Evolutionary conservation across 805 yeast genomes (phyloP), one percentile per base, ranked within the genome.

Genomic region (Ogataea allantospora): DNA sequence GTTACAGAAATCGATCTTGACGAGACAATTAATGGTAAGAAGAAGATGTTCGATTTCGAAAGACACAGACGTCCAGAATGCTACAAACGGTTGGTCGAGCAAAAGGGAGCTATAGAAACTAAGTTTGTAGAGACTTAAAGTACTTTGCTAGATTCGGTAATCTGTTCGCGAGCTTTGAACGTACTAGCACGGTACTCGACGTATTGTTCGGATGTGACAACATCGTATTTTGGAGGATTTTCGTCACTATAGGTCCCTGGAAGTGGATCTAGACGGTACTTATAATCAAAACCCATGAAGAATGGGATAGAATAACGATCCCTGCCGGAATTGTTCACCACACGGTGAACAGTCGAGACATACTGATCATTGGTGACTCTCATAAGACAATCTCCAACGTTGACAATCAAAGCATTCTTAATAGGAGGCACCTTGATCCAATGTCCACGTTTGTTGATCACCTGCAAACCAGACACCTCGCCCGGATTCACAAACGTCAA

Each of bases 51-150:
- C 50, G 65, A 64, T 40, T 64, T 63, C 42, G 50, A 54, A 3
- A 56, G 65, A 47, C 68, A 64, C 34, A 55, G 68, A 46, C 60
- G 67, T 27, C 66, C 67, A 13, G 67, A 60, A 35, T 51, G 51
- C 22, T 63, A 63, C 37, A 50, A 49, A 5, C 51, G 60, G 48
- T 24, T 45, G 9, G 40, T 37, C 17, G 47, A 47, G 6, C 63
- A 59, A 43, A 58, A 56, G 33, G 63, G 64, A 17, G 31, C 56
- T 15, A 21, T 35, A 7, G 35, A 23, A n/a, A 32, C 28, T 8
- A 15, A 6, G 12, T 32, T 15, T 24, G n/a, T 15, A 10, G 27
- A 83, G n/a, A n/a, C n/a, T n/a, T n/a, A n/a, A n/a, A n/a, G n/a
- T n/a, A n/a, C n/a, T n/a, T n/a, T n/a, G n/a, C n/a, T n/a, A n/a